These are phyloP conservation scores for Trifolium repens DNA, from an alignment of 306 rosid genomes.

Conservation along the genomic window DNA sequence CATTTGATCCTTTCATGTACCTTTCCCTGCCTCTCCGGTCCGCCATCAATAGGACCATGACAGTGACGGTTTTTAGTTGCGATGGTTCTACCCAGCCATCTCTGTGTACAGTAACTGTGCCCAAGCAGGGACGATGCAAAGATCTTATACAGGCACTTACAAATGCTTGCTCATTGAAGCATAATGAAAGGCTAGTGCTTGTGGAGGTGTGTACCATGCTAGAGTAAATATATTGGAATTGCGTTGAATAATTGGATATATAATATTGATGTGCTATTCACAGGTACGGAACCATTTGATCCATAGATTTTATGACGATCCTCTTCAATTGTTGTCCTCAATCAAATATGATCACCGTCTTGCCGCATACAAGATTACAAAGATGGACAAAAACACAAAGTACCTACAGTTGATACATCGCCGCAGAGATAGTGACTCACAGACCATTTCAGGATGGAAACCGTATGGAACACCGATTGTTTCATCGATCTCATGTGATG, in stretches of 20 bases:
- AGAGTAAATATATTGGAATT: conserved; percentile 28
- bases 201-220: conserved; percentile 69
- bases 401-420: conserved; percentile 91
- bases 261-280: conserved; percentile 35
- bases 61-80: conserved; percentile 75
- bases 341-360: conserved; percentile 89
- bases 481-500: conserved; percentile 69
- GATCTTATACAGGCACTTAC: conserved; percentile 93
- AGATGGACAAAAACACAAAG: conserved; percentile 68
- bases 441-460: conserved; percentile 76
- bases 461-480: conserved; percentile 86
- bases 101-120: conserved; percentile 79
- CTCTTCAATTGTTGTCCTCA: conserved; percentile 71
- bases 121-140: conserved; percentile 95
- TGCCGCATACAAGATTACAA: conserved; percentile 81
- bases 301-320: conserved; percentile 87
- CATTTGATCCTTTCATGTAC: conserved; percentile 99
- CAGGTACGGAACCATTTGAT: conserved; percentile 81
- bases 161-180: conserved; percentile 85
- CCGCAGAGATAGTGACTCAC: conserved; percentile 68
- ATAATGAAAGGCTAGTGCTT: conserved; percentile 75
- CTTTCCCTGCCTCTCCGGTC: conserved; percentile 95
- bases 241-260: conserved; percentile 6
- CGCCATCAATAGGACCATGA: conserved; percentile 73
- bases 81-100: conserved; percentile 82